Percentiles rank a stretch among this genome's conserved stretches.
phyloP scores from a whole-genome alignment of 2,329 filamentous ascomycete species.

The Xylariaceae sp. region DNA sequence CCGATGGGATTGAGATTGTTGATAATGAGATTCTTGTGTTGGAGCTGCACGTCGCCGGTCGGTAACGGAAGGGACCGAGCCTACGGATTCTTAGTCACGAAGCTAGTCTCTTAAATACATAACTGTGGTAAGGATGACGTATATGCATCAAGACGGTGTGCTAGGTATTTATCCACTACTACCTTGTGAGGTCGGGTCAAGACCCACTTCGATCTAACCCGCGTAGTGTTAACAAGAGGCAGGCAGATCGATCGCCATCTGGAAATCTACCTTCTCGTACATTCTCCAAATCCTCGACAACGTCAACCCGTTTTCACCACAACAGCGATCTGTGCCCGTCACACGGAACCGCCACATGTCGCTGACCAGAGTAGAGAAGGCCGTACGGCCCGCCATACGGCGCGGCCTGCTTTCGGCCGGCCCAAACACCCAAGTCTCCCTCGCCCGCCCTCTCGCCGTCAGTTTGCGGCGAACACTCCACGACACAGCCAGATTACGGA shows the following conservation, averaged over 20 bases:
- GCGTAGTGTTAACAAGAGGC: neutral
- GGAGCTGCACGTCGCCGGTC: too few relatives aligned
- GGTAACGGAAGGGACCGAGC: too few relatives aligned
- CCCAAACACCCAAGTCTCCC: conserved; percentile 3
- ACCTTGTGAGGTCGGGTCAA: neutral
- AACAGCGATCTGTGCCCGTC: neutral
- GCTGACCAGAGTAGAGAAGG: conserved; percentile 25
- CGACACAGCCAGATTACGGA: conserved; percentile 19
- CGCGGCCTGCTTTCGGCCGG: conserved; percentile 15
- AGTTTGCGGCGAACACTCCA: conserved; percentile 22
- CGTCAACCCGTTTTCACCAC: neutral
- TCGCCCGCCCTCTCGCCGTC: conserved; percentile 14
- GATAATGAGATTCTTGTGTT: too few relatives aligned
- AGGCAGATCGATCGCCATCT: neutral
- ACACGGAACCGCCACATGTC: conserved; percentile 24
- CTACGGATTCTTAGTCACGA: too few relatives aligned
- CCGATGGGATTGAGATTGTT: too few relatives aligned
- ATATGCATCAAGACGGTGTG: neutral
- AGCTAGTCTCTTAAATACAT: too few relatives aligned
- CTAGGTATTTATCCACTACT: neutral
- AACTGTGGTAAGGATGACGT: neutral
- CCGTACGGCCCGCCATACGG: conserved; percentile 23
- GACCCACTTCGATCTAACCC: neutral
- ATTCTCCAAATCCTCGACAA: neutral
- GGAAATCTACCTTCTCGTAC: neutral